Percentiles rank a stretch among this genome's conserved stretches.
phyloP scores from a whole-genome alignment of 2,329 filamentous ascomycete genomes.

The Alternaria ethzedia region DNA sequence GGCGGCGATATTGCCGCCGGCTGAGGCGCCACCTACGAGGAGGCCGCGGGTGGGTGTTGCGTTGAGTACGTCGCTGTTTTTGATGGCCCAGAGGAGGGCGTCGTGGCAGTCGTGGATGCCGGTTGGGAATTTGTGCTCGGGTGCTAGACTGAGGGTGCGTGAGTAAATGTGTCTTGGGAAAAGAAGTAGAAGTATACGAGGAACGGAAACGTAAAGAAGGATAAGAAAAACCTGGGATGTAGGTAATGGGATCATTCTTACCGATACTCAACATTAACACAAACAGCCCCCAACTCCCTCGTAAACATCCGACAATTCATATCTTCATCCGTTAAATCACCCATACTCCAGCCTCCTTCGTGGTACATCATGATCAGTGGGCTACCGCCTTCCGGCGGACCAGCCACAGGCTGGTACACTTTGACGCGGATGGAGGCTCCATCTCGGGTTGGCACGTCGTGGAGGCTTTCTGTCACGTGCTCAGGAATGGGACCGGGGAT shows the following conservation, averaged over 20 bases:
- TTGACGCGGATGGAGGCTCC: constrained; percentile 32
- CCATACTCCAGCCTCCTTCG: constrained; percentile 55
- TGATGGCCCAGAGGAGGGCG: constrained; percentile 51
- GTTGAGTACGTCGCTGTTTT: constrained; percentile 37
- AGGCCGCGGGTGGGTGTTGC: constrained; percentile 55
- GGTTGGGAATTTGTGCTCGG: constrained; percentile 58
- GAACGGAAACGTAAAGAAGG: too few species aligned
- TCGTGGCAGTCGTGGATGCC: constrained; percentile 59
- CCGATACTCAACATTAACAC: constrained; percentile 60
- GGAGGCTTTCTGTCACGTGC: constrained; percentile 35
- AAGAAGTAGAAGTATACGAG: too few species aligned
- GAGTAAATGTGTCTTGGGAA: neutral
- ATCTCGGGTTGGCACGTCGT: constrained; percentile 33
- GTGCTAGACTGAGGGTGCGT: constrained; percentile 50
- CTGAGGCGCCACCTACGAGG: constrained; percentile 59
- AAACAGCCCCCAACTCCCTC: constrained; percentile 48
- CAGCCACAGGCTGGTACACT: constrained; percentile 35
- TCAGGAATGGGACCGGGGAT: constrained; percentile 40
- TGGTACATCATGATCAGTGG: constrained; percentile 48
- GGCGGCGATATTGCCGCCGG: constrained; percentile 61
- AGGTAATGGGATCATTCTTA: neutral
- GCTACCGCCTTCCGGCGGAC: constrained; percentile 26
- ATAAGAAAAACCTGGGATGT: too few species aligned
- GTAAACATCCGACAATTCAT: constrained; percentile 50
- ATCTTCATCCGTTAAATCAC: constrained; percentile 53